Evolutionary conservation across 495 filamentous ascomycete species (phyloP), one percentile per base, ranked within the genome.

Genomic region (Aspergillus diversus): DNA sequence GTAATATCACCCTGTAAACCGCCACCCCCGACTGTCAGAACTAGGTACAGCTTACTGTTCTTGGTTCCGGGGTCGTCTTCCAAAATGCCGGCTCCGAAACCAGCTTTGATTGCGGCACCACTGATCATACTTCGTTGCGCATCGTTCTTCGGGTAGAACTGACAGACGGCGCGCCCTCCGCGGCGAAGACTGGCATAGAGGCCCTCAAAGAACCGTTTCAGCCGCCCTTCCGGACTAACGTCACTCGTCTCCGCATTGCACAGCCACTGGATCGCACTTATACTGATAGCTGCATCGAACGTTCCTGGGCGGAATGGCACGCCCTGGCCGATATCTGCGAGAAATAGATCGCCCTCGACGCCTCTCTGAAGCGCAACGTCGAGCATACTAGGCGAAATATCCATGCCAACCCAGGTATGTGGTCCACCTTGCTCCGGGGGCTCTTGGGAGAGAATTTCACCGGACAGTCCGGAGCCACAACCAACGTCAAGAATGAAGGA

Each of bases 111-210:
- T 1, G 95, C 95, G 16, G 95, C 93, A 15, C 78, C 78, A 54
- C 89, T 92, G 59, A 98, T 93, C 95, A 98, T 97, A 61, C 80
- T 86, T 71, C 92, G 88, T 78, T 98, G 95, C 63, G 82, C 81
- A 67, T 95, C 92, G 74, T 99, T 97, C 79, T 95, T 96, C 4
- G 95, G 96, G 74, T 99, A 99, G 73, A 99, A 98, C 71, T 98
- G 95, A 69, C 93, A 94, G 27, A 98, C 95, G 2, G 96, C 95
- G 46, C 91, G 85, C 27, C 93, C 95, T 9, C 95, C 95, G 5
- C 96, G 82, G 60, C 89, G 84, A 59, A 99, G 75, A 73, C 86
- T 89, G 21, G 90, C 86, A 75, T 97, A 98, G 7, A 99, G 78
- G n/a, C 91, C 91, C 61, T 92, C 89, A 68, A 99, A 99, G 66